Evolutionary conservation across 1,139 yeast species (phyloP).

Genomic region (Spencermartinsiella ligniputridi): DNA sequence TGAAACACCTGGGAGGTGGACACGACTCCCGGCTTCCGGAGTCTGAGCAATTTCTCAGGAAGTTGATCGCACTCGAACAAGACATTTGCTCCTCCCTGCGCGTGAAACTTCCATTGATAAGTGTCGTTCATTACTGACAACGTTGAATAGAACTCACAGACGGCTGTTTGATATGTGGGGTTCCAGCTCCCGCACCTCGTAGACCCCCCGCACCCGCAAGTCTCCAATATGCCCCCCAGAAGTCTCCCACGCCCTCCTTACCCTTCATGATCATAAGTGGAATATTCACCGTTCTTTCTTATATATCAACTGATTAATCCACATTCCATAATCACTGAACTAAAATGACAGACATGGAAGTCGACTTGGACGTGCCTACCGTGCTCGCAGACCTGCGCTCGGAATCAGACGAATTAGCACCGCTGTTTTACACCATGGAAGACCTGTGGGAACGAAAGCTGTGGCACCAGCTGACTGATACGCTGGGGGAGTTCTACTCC

Average conservation of each 20-base stretch:
- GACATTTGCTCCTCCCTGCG: constrained; percentile 29
- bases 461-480: constrained; percentile 74
- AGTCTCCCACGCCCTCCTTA: too few relatives aligned
- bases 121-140: too few relatives aligned
- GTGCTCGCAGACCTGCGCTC: constrained; percentile 66
- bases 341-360: constrained; percentile 27
- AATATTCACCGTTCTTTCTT: too few relatives aligned
- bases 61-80: constrained; percentile 14
- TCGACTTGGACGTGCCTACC: constrained; percentile 45
- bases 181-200: too few relatives aligned
- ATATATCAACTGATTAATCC: too few relatives aligned
- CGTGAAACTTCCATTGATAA: constrained; percentile 21
- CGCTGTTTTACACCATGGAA: constrained; percentile 69
- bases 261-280: too few relatives aligned
- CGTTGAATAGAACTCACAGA: too few relatives aligned
- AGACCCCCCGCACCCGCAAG: too few relatives aligned
- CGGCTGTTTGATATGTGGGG: too few relatives aligned
- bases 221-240: too few relatives aligned
- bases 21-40: constrained; percentile 22
- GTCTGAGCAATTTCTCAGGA: constrained; percentile 21
- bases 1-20: constrained; percentile 15
- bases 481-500: constrained; percentile 58
- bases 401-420: constrained; percentile 64
- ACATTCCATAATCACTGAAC: too few relatives aligned
- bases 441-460: constrained; percentile 81